A percentile compares a stretch with the other conserved stretches of the same genome.
phyloP scores from a whole-genome alignment of 2,329 filamentous ascomycete genomes.

The Sporothrix euskadiensis region DNA sequence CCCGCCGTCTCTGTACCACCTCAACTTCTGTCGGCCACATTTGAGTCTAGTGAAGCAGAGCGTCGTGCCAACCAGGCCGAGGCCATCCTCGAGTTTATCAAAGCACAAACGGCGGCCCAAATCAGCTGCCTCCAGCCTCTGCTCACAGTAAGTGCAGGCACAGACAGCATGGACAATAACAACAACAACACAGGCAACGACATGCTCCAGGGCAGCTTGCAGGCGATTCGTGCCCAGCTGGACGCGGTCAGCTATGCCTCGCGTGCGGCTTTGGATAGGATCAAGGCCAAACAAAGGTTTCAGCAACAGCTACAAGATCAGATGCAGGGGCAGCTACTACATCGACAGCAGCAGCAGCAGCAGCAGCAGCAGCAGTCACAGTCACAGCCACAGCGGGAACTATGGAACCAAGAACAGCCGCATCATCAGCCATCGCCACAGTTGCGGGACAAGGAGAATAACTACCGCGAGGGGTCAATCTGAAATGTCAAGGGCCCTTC shows the following conservation, averaged over 20 bases:
- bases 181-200: background rate
- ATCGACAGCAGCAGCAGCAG: background rate
- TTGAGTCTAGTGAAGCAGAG: background rate
- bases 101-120: background rate
- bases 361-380: background rate
- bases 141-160: background rate
- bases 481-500: background rate
- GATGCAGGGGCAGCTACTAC: background rate
- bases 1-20: background rate
- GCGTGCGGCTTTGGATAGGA: background rate
- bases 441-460: background rate
- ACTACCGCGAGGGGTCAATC: background rate
- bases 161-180: background rate
- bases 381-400: no score
- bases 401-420: background rate
- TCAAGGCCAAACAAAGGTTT: background rate
- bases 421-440: background rate
- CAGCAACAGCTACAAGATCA: background rate
- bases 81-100: conserved; percentile 3
- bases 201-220: conserved; percentile 5
- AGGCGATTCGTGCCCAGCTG: background rate
- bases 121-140: background rate
- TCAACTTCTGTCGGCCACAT: no score
- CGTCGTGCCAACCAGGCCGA: background rate
- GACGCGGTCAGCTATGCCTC: background rate